Evolutionary conservation across 495 filamentous ascomycete species (phyloP).

Genomic region (Neurospora discreta): DNA sequence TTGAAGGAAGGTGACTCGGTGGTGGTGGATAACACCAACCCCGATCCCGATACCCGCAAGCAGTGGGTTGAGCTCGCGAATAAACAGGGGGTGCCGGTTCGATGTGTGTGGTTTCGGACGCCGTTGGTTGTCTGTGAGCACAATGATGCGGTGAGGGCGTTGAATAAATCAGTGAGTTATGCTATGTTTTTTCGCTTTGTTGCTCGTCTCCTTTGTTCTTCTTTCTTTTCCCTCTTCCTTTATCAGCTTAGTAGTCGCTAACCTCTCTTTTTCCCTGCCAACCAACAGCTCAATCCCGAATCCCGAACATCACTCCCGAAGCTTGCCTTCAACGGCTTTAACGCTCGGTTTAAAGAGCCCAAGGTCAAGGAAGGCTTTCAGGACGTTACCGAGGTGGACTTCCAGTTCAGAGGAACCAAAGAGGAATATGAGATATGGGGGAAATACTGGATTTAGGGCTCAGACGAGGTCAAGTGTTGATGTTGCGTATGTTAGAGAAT

Average conservation of each 20-base stretch:
- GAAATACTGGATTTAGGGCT: slow-evolving; percentile 55
- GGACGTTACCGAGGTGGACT: slow-evolving; percentile 61
- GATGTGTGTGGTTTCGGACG: slow-evolving; percentile 78
- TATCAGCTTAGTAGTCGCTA: too few relatives aligned
- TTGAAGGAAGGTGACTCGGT: slow-evolving; percentile 56
- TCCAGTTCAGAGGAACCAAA: slow-evolving; percentile 37
- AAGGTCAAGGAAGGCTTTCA: slow-evolving; percentile 70
- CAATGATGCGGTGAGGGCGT: slow-evolving; percentile 74
- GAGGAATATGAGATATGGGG: slow-evolving; percentile 55
- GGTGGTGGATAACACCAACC: slow-evolving; percentile 86
- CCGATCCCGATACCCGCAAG: slow-evolving; percentile 59
- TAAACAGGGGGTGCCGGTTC: slow-evolving; percentile 60
- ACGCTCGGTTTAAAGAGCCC: slow-evolving; percentile 58
- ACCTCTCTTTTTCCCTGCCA: too few relatives aligned
- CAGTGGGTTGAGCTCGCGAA: slow-evolving; percentile 66
- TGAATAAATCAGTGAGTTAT: slow-evolving; percentile 40
- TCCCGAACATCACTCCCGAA: slow-evolving; percentile 59
- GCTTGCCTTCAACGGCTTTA: slow-evolving; percentile 68
- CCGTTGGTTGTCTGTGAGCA: slow-evolving; percentile 66
- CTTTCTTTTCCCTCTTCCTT: not conserved
- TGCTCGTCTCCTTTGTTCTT: slow-evolving; percentile 3
- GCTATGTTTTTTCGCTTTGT: not conserved
- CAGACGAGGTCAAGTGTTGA: not conserved
- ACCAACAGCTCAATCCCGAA: slow-evolving; percentile 59
- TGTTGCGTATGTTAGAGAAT: not conserved